These are phyloP conservation scores for Zygosaccharomyces rouxii DNA, from an alignment of 805 yeast species.

Conservation along the genomic window DNA sequence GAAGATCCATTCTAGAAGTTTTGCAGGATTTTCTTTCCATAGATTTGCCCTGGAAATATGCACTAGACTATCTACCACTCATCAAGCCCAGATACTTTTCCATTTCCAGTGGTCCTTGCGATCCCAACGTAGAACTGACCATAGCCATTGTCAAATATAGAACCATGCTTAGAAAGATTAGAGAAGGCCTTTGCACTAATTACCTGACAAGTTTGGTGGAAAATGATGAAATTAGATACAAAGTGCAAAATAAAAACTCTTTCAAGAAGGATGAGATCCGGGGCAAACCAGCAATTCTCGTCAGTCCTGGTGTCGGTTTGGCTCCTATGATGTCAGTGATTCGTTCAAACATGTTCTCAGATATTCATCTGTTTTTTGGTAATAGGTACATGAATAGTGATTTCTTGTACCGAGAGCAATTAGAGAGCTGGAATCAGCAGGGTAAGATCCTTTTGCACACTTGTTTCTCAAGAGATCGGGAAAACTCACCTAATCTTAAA, in stretches of 20 bases:
- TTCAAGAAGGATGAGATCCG: conserved; percentile 21
- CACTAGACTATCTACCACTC: conserved; percentile 72
- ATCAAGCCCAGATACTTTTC: conserved; percentile 81
- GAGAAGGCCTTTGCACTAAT: conserved; percentile 78
- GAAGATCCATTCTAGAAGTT: conserved; percentile 81
- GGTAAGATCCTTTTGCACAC: conserved; percentile 41
- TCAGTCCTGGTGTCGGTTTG: conserved; percentile 94
- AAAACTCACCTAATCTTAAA: conserved; percentile 39
- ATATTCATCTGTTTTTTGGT: conserved; percentile 64
- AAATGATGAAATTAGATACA: conserved; percentile 51
- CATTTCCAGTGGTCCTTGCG: conserved; percentile 56
- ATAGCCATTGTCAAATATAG: conserved; percentile 83
- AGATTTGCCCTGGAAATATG: conserved; percentile 66
- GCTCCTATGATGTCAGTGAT: conserved; percentile 86
- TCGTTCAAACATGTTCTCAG: conserved; percentile 32
- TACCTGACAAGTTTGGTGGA: conserved; percentile 54
- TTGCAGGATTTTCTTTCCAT: conserved; percentile 76
- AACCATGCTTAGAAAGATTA: conserved; percentile 68
- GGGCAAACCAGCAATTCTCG: conserved; percentile 58
- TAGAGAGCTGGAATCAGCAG: conserved; percentile 39
- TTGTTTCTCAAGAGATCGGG: conserved; percentile 47
- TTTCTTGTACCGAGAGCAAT: conserved; percentile 55
- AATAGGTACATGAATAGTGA: conserved; percentile 65
- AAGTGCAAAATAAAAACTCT: conserved; percentile 43
- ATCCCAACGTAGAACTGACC: conserved; percentile 58